These are phyloP conservation scores for Cladophialophora exuberans DNA, from an alignment of 2,329 filamentous ascomycete genomes.

Conservation along the genomic window DNA sequence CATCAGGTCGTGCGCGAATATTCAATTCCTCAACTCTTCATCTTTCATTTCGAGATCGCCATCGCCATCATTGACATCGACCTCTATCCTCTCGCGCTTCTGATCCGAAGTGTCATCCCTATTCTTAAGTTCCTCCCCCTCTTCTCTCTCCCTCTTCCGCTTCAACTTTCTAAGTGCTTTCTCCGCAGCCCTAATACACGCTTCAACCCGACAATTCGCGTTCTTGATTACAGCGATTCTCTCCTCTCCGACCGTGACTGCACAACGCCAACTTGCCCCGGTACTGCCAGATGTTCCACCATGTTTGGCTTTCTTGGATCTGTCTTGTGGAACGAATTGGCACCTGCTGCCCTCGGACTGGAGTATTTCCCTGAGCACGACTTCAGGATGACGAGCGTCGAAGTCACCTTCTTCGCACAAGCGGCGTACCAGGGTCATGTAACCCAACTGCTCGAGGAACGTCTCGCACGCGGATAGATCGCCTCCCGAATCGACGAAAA, in stretches of 20 bases:
- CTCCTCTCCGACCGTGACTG: constrained; percentile 19
- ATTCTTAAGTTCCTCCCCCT: too few species aligned
- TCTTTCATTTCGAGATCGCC: too few species aligned
- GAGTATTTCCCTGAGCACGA: not conserved
- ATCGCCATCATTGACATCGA: too few species aligned
- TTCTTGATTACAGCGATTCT: constrained; percentile 13
- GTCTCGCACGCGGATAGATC: constrained; percentile 60
- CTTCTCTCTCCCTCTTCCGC: too few species aligned
- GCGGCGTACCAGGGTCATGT: constrained; percentile 43
- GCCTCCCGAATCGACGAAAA: constrained; percentile 77
- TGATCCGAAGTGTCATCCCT: too few species aligned
- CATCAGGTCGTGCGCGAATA: too few species aligned
- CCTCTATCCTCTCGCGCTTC: too few species aligned
- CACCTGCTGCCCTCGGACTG: not conserved
- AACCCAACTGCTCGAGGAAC: constrained; percentile 66
- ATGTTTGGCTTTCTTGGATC: not conserved
- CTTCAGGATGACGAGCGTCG: constrained; percentile 16
- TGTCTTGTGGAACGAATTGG: constrained; percentile 2
- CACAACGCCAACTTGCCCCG: constrained; percentile 16
- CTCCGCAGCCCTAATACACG: constrained; percentile 22
- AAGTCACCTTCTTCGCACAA: constrained; percentile 30
- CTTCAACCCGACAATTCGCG: constrained; percentile 25
- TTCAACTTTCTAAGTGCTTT: too few species aligned
- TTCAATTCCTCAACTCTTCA: too few species aligned
- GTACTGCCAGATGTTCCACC: too few species aligned